Evolutionary conservation across 2,329 filamentous ascomycete genomes (phyloP).

Genomic region (Fusarium sp.): DNA sequence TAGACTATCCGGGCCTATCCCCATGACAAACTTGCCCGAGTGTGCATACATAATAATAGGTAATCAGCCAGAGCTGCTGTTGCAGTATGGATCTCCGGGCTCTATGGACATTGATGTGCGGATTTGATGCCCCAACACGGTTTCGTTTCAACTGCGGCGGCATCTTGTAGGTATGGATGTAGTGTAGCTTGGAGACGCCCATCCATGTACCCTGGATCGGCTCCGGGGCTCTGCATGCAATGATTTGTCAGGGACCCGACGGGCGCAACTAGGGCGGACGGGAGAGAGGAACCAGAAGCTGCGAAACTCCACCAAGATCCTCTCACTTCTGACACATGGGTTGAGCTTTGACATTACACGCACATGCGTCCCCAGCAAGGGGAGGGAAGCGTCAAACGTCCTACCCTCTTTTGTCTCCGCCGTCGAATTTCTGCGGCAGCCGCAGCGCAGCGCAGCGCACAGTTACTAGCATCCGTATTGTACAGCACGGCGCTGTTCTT

Average conservation of each 20-base stretch:
- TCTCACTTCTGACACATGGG: conserved; percentile 8
- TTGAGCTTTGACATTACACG: conserved; percentile 12
- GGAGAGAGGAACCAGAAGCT: background rate
- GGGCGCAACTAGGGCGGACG: conserved; percentile 8
- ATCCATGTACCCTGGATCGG: conserved; percentile 42
- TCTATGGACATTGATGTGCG: conserved; percentile 27
- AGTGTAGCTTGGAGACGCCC: background rate
- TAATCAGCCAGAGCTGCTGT: conserved; percentile 3
- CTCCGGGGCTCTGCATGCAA: conserved; percentile 43
- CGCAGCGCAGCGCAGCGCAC: conserved; percentile 8
- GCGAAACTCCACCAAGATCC: conserved; percentile 15
- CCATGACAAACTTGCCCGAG: conserved; percentile 24
- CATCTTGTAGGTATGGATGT: conserved; percentile 2
- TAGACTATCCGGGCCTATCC: too few relatives aligned
- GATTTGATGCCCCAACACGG: conserved; percentile 26
- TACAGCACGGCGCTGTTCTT: too few relatives aligned
- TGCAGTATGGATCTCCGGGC: conserved; percentile 17
- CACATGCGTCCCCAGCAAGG: background rate
- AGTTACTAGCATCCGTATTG: too few relatives aligned
- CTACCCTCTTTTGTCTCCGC: background rate
- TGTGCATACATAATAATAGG: background rate
- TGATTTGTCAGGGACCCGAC: conserved; percentile 42
- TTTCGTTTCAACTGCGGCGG: conserved; percentile 34
- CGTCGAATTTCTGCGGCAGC: background rate
- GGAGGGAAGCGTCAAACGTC: too few relatives aligned